phyloP scores from a whole-genome alignment of 495 filamentous ascomycete species.

The Penicillium herquei region DNA sequence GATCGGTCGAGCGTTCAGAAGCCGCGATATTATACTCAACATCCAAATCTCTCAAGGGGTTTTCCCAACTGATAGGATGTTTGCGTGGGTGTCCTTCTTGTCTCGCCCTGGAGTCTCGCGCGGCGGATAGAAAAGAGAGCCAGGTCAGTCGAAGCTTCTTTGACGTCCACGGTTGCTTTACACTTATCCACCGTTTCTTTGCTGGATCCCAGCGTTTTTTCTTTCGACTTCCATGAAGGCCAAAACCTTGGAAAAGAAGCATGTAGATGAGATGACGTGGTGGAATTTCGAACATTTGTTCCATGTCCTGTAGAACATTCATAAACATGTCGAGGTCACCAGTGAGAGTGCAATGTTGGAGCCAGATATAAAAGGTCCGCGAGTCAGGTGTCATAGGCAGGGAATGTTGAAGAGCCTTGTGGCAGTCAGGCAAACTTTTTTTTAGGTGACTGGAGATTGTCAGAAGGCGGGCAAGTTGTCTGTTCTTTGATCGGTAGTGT shows the following conservation, averaged over 20 bases:
- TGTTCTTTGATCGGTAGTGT: constrained; percentile 29
- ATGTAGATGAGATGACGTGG: constrained; percentile 43
- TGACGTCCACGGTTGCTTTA: constrained; percentile 52
- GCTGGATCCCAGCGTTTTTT: background rate
- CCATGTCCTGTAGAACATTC: constrained; percentile 42
- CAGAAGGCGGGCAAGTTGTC: constrained; percentile 37
- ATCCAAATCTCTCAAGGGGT: constrained; percentile 26
- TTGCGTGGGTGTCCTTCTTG: constrained; percentile 27
- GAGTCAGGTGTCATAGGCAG: constrained; percentile 43
- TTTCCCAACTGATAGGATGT: constrained; percentile 33
- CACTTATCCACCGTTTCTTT: no score
- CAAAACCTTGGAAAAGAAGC: constrained; percentile 71
- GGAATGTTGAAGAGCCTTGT: constrained; percentile 38
- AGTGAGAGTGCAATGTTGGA: constrained; percentile 36
- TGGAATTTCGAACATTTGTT: constrained; percentile 34
- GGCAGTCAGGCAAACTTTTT: constrained; percentile 27
- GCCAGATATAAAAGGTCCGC: constrained; percentile 45
- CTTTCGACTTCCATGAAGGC: constrained; percentile 39
- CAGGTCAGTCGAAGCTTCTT: constrained; percentile 49
- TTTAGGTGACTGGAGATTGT: constrained; percentile 32
- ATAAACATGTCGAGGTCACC: constrained; percentile 38
- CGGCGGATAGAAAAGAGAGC: constrained; percentile 46
- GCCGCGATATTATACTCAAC: background rate
- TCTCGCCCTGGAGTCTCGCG: constrained; percentile 56
- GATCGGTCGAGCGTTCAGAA: background rate